These are phyloP conservation scores for Dimocarpus longan DNA, from an alignment of 345 rosid species.

Conservation along the genomic window DNA sequence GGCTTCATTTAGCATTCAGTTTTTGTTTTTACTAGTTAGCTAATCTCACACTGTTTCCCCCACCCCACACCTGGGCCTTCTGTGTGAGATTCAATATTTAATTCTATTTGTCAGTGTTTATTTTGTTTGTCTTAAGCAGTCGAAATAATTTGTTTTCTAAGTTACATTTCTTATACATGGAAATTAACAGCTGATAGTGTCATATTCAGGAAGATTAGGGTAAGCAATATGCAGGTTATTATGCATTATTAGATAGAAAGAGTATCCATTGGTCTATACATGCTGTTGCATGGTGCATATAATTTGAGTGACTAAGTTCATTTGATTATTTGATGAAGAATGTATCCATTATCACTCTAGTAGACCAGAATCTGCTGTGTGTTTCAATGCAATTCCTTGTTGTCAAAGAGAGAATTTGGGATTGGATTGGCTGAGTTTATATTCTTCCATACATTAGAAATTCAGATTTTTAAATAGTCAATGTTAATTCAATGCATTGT, in stretches of 20 bases:
- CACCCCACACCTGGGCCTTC: too few relatives aligned
- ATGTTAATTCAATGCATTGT: conserved; percentile 1
- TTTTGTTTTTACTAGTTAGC: too few relatives aligned
- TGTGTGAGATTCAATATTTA: too few relatives aligned
- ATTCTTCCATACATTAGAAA: neutral
- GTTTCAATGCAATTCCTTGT: neutral
- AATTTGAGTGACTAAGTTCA: neutral
- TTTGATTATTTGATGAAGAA: neutral
- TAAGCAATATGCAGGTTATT: neutral
- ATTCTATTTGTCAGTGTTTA: too few relatives aligned
- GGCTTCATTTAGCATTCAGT: too few relatives aligned
- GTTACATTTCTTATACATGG: neutral
- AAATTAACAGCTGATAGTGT: neutral
- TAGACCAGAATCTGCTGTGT: neutral
- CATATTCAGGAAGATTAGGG: neutral
- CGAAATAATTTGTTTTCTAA: neutral
- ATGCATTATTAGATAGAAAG: neutral
- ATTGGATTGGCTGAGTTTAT: neutral
- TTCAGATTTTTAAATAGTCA: neutral
- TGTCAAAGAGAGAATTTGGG: neutral
- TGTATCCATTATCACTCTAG: neutral
- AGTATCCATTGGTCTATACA: neutral
- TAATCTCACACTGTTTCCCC: too few relatives aligned
- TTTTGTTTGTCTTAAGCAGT: neutral
- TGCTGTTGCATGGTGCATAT: neutral